Conservation (phyloP, 805 yeast species). For the Cyberlindnera galapagoensis region DNA sequence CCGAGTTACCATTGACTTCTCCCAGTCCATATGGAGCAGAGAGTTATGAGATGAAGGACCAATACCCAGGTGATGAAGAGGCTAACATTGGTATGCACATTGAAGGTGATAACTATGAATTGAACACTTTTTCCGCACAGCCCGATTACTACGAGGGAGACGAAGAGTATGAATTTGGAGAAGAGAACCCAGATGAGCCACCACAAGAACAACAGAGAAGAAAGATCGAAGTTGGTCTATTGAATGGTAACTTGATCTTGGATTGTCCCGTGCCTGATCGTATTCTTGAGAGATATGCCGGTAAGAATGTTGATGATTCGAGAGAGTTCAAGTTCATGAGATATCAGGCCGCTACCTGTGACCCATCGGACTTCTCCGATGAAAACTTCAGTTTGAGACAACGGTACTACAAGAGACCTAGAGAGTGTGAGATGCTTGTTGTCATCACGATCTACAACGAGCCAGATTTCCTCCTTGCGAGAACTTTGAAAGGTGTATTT, state of each 20-base stretch:
- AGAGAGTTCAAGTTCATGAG: constrained; percentile 78
- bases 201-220: constrained; percentile 39
- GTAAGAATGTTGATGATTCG: constrained; percentile 36
- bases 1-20: constrained; percentile 4
- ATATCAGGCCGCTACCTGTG: constrained; percentile 91
- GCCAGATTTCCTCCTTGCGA: constrained; percentile 70
- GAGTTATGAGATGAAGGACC: constrained; percentile 8
- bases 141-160: constrained; percentile 10
- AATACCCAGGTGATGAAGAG: constrained; percentile 21
- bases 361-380: constrained; percentile 61
- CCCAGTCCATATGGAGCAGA: constrained; percentile 4
- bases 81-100: constrained; percentile 32
- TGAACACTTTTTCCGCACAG: constrained; percentile 20
- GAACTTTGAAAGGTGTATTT: constrained; percentile 87
- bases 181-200: constrained; percentile 39
- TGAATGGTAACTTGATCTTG: constrained; percentile 71
- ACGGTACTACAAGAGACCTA: constrained; percentile 65
- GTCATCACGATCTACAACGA: constrained; percentile 91
- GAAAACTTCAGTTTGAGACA: constrained; percentile 79
- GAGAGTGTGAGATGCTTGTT: constrained; percentile 79
- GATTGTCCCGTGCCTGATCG: constrained; percentile 85
- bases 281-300: constrained; percentile 46
- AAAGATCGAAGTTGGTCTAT: constrained; percentile 25
- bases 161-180: constrained; percentile 19
- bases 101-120: constrained; percentile 23